These are phyloP conservation scores for Phytophthora foliorum DNA, from an alignment of 352 stramenopile species.

Conservation along the genomic window DNA sequence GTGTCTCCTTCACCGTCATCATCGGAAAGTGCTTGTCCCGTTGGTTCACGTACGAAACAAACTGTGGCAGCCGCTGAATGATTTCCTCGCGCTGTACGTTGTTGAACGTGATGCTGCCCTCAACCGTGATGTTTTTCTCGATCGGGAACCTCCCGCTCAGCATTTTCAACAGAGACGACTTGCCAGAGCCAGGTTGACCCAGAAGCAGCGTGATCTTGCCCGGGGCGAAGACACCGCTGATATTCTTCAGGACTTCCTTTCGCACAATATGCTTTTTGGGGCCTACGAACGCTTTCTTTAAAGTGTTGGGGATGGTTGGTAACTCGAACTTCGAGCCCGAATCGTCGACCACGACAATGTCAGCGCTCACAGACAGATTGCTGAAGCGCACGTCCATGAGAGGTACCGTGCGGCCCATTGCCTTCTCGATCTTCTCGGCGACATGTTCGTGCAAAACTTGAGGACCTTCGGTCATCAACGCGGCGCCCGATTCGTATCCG, in stretches of 20 bases:
- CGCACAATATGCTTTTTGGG: conserved; percentile 29
- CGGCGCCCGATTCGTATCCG: conserved; percentile 20
- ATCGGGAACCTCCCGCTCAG: conserved; percentile 25
- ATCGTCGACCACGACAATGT: conserved; percentile 33
- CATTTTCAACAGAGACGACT: conserved; percentile 24
- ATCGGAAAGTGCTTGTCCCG: conserved; percentile 26
- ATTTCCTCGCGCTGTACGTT: conserved; percentile 11
- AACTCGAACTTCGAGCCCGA: conserved; percentile 32
- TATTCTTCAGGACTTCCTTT: conserved; percentile 40
- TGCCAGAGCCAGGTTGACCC: conserved; percentile 18
- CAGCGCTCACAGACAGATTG: conserved; percentile 23
- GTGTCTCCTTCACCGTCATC: conserved; percentile 27
- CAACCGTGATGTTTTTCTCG: conserved; percentile 31
- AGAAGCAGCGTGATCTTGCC: conserved; percentile 31
- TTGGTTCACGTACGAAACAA: conserved; percentile 25
- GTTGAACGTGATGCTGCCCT: conserved; percentile 26
- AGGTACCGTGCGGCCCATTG: conserved; percentile 29
- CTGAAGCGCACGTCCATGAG: conserved; percentile 43
- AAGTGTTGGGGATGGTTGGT: conserved; percentile 38
- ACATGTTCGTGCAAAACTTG: conserved; percentile 36
- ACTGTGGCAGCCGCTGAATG: conserved; percentile 20
- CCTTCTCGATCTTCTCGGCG: conserved; percentile 25
- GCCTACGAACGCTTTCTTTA: conserved; percentile 29
- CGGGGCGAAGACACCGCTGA: conserved; percentile 22
- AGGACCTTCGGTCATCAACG: conserved; percentile 30